Base-by-base conservation (phyloP, 164 flowering plant species). In the Vitis riparia region DNA sequence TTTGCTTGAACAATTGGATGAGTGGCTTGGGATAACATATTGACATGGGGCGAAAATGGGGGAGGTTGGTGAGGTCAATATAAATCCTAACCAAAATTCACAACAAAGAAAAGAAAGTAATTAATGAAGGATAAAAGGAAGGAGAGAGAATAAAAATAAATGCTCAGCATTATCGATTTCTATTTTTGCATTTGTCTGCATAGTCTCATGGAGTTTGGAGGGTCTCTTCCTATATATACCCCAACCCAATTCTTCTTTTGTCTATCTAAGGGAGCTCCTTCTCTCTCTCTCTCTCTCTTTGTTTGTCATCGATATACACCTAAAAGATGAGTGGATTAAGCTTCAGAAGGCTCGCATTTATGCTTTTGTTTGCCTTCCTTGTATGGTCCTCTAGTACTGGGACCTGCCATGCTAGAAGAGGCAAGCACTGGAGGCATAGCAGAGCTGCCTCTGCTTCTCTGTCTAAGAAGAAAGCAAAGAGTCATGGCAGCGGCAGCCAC, bases 361-460 rank as follows among this genome's bases (percentile, higher is more conserved):
- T 80, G 71, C 69, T 94, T 51, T 62, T 91, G 52, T 68, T 89
- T 65, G 79, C 72, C 10, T 30, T 87, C 13, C 80, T 91, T 5
- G 68, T 86, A 11, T 89, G 91, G 87, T 82, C 79, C 16, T 76
- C 89, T 12, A 80, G 75, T 47, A 57, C 88, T 23, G 91, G 89
- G 32, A 63, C 70, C 29, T 89, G 95, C 87, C 80, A 76, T 81
- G 95, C 95, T 0, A 87, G 95, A 79, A 83, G 89, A 84, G 88
- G 94, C 16, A 84, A 69, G 79, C 91, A 92, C 76, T 90, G 97
- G 97, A 85, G 91, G 78, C 81, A 78, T 1, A 83, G 68, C 76
- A 79, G 83, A 71, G 64, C 44, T 47, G 50, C 66, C 55, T 78
- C 88, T 2, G 70, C 77, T 17, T 83, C 94, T 67, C 70, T 88